Percentiles rank a stretch among this genome's conserved stretches.
phyloP scores from a whole-genome alignment of 768 basidiomycete species.

The Pulveroboletus sp. region DNA sequence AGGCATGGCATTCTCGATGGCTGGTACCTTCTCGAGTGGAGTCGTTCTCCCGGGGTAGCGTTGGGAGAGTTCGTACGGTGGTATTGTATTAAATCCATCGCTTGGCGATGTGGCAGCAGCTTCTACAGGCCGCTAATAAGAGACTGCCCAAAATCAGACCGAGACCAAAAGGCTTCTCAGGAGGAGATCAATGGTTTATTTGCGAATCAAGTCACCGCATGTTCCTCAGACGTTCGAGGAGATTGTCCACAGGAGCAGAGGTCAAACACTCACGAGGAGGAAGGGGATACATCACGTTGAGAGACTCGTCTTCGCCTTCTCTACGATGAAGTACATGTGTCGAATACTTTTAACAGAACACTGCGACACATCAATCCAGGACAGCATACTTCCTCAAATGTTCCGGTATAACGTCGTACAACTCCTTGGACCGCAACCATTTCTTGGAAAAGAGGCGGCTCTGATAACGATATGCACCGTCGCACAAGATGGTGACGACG shows the following conservation, averaged over 20 bases:
- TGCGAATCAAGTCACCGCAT: neutral
- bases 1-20: slow-evolving; percentile 1
- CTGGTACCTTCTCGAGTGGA: neutral
- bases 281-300: neutral
- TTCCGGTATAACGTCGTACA: slow-evolving; percentile 74
- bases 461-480: slow-evolving; percentile 97
- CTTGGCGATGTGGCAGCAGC: neutral
- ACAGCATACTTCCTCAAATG: slow-evolving; percentile 88
- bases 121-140: neutral
- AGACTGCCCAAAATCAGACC: neutral
- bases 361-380: slow-evolving; percentile 48
- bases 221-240: neutral
- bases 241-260: neutral
- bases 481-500: slow-evolving; percentile 85
- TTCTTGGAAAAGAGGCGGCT: slow-evolving; percentile 90
- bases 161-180: neutral
- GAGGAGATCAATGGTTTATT: slow-evolving; percentile 1
- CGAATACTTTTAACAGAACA: neutral
- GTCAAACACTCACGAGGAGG: neutral
- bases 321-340: neutral
- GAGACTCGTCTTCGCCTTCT: neutral
- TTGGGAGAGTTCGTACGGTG: no score
- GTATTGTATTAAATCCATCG: neutral
- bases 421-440: slow-evolving; percentile 81
- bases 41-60: no score